Conservation (phyloP, 2,329 filamentous ascomycete species). For the Emergomyces africanus region DNA sequence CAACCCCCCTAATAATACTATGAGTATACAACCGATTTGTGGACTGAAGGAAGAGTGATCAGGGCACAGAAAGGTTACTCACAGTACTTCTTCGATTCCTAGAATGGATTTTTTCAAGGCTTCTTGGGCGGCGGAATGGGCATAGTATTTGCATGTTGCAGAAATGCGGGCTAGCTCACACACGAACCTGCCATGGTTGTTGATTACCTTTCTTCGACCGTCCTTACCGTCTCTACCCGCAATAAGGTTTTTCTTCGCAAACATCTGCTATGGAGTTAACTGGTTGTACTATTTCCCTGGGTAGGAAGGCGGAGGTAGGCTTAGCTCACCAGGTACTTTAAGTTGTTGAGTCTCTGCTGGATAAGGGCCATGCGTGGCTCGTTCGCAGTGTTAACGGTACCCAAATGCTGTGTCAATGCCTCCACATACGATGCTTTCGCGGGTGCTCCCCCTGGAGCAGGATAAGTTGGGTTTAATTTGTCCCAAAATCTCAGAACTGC, state of each 20-base stretch:
- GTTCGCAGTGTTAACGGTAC: neutral
- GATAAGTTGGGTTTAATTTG: neutral
- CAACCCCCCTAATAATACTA: neutral
- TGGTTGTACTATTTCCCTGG: neutral
- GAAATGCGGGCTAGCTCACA: slow-evolving; percentile 4
- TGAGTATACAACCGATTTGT: neutral
- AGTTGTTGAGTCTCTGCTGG: slow-evolving; percentile 1
- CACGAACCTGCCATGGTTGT: neutral
- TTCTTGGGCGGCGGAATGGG: neutral
- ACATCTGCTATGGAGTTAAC: slow-evolving; percentile 2
- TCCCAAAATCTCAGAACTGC: neutral
- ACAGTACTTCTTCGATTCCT: slow-evolving; percentile 4
- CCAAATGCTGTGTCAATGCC: slow-evolving; percentile 5
- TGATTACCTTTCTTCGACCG: neutral
- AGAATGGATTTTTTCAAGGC: slow-evolving; percentile 1
- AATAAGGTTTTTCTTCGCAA: slow-evolving; percentile 1
- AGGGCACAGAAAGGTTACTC: neutral
- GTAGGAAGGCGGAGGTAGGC: neutral
- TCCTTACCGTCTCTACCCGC: neutral
- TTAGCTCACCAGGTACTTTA: slow-evolving; percentile 2
- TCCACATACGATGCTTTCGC: neutral
- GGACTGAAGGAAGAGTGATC: neutral
- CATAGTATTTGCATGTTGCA: slow-evolving; percentile 4
- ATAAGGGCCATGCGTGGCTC: slow-evolving; percentile 1
- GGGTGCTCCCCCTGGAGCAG: neutral